Conservation (phyloP, 208 protist genomes). For the Trypanosoma grayi region DNA sequence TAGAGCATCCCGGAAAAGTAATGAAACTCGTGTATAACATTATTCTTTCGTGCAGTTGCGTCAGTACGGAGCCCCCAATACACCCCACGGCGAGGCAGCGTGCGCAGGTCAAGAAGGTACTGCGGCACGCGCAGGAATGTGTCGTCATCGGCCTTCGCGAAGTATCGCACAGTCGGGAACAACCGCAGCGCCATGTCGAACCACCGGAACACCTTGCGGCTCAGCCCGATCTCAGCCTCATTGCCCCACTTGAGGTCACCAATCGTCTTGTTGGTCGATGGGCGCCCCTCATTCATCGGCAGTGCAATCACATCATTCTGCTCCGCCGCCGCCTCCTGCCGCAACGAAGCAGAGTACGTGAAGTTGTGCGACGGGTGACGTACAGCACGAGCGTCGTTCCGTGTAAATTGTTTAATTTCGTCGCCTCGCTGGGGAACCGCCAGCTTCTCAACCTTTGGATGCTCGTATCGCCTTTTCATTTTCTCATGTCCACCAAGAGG, state of each 20-base stretch:
- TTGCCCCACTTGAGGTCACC: constrained; percentile 28
- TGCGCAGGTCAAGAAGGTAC: constrained; percentile 37
- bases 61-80: constrained; percentile 1
- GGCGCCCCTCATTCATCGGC: constrained; percentile 30
- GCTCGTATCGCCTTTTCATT: constrained; percentile 18
- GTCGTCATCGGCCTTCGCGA: constrained; percentile 61
- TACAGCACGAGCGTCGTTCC: constrained; percentile 34
- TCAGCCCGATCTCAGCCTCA: constrained; percentile 36
- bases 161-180: constrained; percentile 33
- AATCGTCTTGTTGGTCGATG: constrained; percentile 20
- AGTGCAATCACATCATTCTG: constrained; percentile 33
- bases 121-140: constrained; percentile 53
- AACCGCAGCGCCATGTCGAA: constrained; percentile 35
- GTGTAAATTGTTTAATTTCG: constrained; percentile 28
- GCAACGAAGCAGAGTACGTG: constrained; percentile 30
- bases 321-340: constrained; percentile 32
- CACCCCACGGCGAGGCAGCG: constrained; percentile 7
- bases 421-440: constrained; percentile 35
- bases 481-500: constrained; percentile 35
- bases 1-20: background rate
- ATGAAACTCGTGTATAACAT: background rate
- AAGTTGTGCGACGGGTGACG: constrained; percentile 12
- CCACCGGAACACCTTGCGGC: constrained; percentile 43
- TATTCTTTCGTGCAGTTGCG: background rate
- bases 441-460: constrained; percentile 47